These are phyloP conservation scores for Xylaria sp. DNA, from an alignment of 2,329 filamentous ascomycete genomes.

Conservation along the genomic window DNA sequence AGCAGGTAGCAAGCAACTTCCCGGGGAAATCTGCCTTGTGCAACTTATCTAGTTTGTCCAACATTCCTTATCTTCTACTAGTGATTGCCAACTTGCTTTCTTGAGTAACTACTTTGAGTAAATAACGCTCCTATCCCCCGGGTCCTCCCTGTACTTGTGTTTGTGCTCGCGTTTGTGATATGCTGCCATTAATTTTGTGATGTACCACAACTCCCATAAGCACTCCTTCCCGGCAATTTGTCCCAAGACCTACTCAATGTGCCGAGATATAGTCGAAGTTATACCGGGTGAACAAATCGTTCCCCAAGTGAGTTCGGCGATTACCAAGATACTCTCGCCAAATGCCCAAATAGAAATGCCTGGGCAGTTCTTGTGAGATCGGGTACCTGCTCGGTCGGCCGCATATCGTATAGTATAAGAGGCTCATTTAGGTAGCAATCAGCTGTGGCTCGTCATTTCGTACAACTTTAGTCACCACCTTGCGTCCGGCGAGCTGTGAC, in stretches of 20 bases:
- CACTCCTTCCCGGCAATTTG: not conserved
- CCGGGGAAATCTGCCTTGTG: conserved; percentile 10
- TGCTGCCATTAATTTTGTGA: not conserved
- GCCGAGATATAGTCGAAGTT: conserved; percentile 3
- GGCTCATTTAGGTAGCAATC: conserved; percentile 1
- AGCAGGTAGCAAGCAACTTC: conserved; percentile 26
- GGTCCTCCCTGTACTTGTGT: not conserved
- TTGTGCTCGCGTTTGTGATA: not conserved
- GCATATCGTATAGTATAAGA: conserved; percentile 24
- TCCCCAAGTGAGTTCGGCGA: conserved; percentile 22
- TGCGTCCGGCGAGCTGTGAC: conserved; percentile 11
- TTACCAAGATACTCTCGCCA: conserved; percentile 27
- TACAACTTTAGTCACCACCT: conserved; percentile 11
- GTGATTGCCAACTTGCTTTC: too few relatives aligned
- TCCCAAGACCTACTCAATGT: not conserved
- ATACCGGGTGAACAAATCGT: not conserved
- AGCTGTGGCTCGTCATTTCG: conserved; percentile 21
- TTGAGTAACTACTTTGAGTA: not conserved
- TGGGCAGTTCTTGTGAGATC: conserved; percentile 10
- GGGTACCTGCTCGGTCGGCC: conserved; percentile 26
- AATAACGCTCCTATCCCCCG: not conserved
- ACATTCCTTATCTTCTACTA: not conserved
- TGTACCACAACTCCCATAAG: not conserved
- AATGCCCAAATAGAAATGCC: conserved; percentile 24
- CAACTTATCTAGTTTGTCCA: not conserved